Evolutionary conservation across 2,329 filamentous ascomycete genomes (phyloP), one percentile per base, ranked within the genome.

Genomic region (Penicillium sclerotigenum): DNA sequence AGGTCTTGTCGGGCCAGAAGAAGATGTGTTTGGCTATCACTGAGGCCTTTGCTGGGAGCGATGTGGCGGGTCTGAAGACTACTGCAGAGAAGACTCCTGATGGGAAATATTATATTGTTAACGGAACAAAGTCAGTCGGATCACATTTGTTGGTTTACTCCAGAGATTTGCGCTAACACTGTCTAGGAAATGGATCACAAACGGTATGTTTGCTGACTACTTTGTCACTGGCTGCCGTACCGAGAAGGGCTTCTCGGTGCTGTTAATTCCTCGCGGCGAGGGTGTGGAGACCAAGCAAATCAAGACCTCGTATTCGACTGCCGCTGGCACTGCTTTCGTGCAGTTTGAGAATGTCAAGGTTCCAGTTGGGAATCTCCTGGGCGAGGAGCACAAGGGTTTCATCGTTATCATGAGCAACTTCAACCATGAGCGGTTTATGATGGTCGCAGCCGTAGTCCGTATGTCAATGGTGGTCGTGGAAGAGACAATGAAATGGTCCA

Each of bases 331-430:
- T 0, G 83, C 89, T 3, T 93, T 84, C 71, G 83, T 95, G 66
- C 89, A 90, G 48, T 93, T 90, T 72, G 88, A 92, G 74, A 89
- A 94, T 63, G 90, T 92, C 73, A 91, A 91, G 77, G 90, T 95
- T 0, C 90, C 91, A 0, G 87, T 85, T 0, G 83, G 86, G 69
- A 87, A 94, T 73, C 78, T 95, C 16, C 78, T 96, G 6, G 91
- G 91, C 59, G 79, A 89, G 69, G 90, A 95, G 75, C 85, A 94
- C 79, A 89, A 93, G 77, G 91, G 91, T 7, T 92, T 95, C 68
- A 83, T 87, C 59, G 89, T 94, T 29, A 90, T 95, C 68, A 81
- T 94, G 69, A 85, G 83, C 75, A 95, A 95, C 77, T 95, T 95
- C 78, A 94, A 94, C 80, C 89, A 94, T 75, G 89, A 91, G 77